A percentile compares a stretch with the other conserved stretches of the same genome.
Evolutionary conservation across 108 stramenopile species (phyloP).

Genomic region (Nitzschia sp.): DNA sequence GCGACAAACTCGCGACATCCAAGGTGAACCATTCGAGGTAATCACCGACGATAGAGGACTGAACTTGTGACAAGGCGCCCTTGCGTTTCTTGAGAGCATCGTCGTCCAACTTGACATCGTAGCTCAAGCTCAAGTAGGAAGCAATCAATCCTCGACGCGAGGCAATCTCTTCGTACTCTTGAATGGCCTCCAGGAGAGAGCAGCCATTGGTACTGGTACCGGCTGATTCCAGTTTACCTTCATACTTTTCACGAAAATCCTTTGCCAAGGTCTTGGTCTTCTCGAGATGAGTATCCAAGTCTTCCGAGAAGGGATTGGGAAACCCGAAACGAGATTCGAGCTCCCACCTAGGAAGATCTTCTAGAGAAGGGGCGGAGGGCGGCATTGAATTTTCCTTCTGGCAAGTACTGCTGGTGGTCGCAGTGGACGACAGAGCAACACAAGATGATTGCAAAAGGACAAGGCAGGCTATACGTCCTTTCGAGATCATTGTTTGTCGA

Average conservation of each 20-base stretch:
- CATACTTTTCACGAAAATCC: conserved; percentile 33
- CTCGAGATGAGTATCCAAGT: conserved; percentile 32
- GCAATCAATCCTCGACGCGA: conserved; percentile 21
- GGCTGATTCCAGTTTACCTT: conserved; percentile 17
- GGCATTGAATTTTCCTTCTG: background rate
- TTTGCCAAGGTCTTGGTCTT: conserved; percentile 20
- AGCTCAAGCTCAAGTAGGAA: conserved; percentile 32
- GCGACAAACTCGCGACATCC: conserved; percentile 34
- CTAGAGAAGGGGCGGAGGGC: background rate
- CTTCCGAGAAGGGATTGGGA: conserved; percentile 20
- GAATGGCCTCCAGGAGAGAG: conserved; percentile 25
- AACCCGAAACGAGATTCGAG: conserved; percentile 37
- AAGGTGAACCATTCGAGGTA: conserved; percentile 44
- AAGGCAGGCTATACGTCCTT: background rate
- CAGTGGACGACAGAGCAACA: background rate
- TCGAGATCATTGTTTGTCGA: background rate
- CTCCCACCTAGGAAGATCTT: conserved; percentile 41
- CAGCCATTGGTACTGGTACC: background rate
- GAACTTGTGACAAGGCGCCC: conserved; percentile 30
- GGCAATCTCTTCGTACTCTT: conserved; percentile 39
- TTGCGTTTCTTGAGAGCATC: conserved; percentile 44
- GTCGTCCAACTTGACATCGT: conserved; percentile 34
- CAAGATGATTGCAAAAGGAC: background rate
- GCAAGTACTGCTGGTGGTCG: background rate
- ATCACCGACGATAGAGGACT: conserved; percentile 36